Percentiles rank a stretch among this genome's conserved stretches.
Conservation (phyloP, 2,329 filamentous ascomycete species). For the Conoideocrella luteorostrata region DNA sequence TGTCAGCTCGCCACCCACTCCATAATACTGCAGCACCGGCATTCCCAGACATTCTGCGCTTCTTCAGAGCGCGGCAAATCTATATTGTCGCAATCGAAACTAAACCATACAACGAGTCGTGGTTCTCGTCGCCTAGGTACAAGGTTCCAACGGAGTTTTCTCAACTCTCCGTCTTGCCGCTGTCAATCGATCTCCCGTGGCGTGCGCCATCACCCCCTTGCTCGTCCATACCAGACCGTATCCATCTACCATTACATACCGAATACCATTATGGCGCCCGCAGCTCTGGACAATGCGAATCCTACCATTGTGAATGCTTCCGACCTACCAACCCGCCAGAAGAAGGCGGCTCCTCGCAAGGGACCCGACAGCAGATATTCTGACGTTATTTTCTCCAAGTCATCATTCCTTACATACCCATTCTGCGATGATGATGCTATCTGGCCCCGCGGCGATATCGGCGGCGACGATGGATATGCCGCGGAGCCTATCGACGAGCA, state of each 20-base stretch:
- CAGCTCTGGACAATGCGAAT: constrained; percentile 68
- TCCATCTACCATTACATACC: not conserved
- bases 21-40: no score
- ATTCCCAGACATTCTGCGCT: not conserved
- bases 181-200: no score
- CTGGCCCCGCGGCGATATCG: constrained; percentile 30
- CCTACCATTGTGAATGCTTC: constrained; percentile 84
- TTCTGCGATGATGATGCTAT: constrained; percentile 29
- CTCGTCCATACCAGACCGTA: not conserved
- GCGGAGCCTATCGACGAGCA: constrained; percentile 91
- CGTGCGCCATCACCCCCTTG: no score
- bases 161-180: no score
- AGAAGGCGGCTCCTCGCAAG: constrained; percentile 38
- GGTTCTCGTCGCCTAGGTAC: no score
- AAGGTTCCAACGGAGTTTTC: no score
- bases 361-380: constrained; percentile 43
- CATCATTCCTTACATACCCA: constrained; percentile 35
- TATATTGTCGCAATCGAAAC: not conserved
- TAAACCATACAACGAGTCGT: no score
- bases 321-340: constrained; percentile 75
- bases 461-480: constrained; percentile 48
- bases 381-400: constrained; percentile 39
- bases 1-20: no score
- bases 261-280: constrained; percentile 16
- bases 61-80: not conserved